phyloP scores from a whole-genome alignment of 2,329 filamentous ascomycete species.

The Aspergillus fumigatus region DNA sequence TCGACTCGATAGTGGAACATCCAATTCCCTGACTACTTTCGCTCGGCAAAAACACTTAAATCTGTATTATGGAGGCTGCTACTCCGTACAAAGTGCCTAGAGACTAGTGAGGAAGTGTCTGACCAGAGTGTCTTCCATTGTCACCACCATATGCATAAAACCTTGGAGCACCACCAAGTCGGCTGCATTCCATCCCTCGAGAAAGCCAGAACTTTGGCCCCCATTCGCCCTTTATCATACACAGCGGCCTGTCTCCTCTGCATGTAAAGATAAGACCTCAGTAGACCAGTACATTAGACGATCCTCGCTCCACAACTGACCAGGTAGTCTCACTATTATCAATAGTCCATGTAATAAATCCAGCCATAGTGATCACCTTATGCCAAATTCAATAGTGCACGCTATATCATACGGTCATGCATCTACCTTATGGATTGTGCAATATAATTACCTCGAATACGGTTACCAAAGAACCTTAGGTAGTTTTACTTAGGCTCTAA shows the following conservation, averaged over 20 bases:
- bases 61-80: neutral
- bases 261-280: neutral
- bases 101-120: neutral
- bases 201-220: slow-evolving; percentile 1
- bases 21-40: neutral
- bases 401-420: neutral
- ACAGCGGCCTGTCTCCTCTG: neutral
- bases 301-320: neutral
- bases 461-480: too few species aligned
- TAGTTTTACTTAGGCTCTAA: neutral
- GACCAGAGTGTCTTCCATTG: too few species aligned
- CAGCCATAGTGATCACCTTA: neutral
- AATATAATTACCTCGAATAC: neutral
- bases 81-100: neutral
- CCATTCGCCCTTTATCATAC: neutral
- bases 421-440: too few species aligned
- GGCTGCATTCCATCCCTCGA: slow-evolving; percentile 5
- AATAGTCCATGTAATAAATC: neutral
- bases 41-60: neutral
- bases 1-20: neutral
- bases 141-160: neutral
- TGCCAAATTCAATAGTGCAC: neutral
- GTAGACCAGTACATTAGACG: neutral
- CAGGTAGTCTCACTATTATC: neutral
- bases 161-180: neutral